Evolutionary conservation across 306 rosid species (phyloP).

Genomic region (Cucumis melo): DNA sequence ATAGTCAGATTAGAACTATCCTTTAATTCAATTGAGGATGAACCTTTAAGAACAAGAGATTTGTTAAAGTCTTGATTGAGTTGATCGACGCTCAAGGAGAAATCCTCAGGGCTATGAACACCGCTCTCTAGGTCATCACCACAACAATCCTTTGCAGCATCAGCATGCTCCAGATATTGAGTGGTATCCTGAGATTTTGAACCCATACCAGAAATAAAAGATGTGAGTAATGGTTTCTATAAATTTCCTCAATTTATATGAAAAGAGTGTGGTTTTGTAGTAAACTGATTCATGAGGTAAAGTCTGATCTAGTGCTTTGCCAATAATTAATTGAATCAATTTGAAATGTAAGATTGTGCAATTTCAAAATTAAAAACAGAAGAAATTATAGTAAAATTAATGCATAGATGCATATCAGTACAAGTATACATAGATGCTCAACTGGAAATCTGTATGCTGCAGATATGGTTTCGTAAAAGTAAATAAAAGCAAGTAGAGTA

Average conservation of each 20-base stretch:
- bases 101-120: background rate
- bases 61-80: background rate
- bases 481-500: background rate
- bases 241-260: background rate
- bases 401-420: background rate
- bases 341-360: background rate
- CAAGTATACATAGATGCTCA: constrained; percentile 1
- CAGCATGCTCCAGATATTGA: background rate
- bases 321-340: background rate
- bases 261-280: background rate
- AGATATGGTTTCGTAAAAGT: background rate
- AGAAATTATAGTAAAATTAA: background rate
- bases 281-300: background rate
- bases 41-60: constrained; percentile 1
- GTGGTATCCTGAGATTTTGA: constrained; percentile 6
- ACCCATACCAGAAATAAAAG: constrained; percentile 5
- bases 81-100: background rate
- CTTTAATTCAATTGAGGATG: background rate
- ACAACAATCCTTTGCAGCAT: background rate
- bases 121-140: background rate
- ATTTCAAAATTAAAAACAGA: background rate
- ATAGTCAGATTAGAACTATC: background rate
- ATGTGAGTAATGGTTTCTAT: background rate
- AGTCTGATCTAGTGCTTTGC: background rate
- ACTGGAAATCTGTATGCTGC: background rate